Evolutionary conservation across 768 basidiomycete genomes (phyloP).

Genomic region (Amanita muscaria): DNA sequence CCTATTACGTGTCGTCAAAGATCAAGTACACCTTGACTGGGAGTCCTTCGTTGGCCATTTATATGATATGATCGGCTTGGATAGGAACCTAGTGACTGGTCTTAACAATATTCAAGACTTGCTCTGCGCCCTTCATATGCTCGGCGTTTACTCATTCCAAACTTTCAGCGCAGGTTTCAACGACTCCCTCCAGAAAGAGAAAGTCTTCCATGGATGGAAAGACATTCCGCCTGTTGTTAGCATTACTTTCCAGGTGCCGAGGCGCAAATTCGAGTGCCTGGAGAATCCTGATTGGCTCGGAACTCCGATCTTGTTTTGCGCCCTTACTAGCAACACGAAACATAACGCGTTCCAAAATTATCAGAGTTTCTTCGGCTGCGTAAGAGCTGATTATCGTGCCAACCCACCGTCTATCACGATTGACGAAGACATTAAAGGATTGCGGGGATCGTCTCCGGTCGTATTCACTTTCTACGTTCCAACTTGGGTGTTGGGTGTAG

Average conservation of each 20-base stretch:
- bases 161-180: constrained; percentile 9
- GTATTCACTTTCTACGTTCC: constrained; percentile 19
- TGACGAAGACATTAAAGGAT: constrained; percentile 16
- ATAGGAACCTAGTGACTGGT: constrained; percentile 19
- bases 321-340: not conserved
- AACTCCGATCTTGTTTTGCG: constrained; percentile 13
- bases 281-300: constrained; percentile 16
- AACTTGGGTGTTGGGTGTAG: constrained; percentile 13
- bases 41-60: constrained; percentile 26
- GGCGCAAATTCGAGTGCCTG: constrained; percentile 19
- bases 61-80: constrained; percentile 16
- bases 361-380: constrained; percentile 1
- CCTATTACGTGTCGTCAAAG: constrained; percentile 33
- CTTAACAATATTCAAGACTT: constrained; percentile 30
- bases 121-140: constrained; percentile 26
- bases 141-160: constrained; percentile 17
- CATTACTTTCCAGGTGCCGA: constrained; percentile 28
- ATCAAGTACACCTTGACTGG: constrained; percentile 34
- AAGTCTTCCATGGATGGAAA: constrained; percentile 24
- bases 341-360: constrained; percentile 14
- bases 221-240: constrained; percentile 29
- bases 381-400: constrained; percentile 5
- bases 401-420: constrained; percentile 10
- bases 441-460: constrained; percentile 15
- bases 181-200: constrained; percentile 5